Base-by-base conservation (phyloP, 2,329 filamentous ascomycete genomes). In the Endothia cerciana region DNA sequence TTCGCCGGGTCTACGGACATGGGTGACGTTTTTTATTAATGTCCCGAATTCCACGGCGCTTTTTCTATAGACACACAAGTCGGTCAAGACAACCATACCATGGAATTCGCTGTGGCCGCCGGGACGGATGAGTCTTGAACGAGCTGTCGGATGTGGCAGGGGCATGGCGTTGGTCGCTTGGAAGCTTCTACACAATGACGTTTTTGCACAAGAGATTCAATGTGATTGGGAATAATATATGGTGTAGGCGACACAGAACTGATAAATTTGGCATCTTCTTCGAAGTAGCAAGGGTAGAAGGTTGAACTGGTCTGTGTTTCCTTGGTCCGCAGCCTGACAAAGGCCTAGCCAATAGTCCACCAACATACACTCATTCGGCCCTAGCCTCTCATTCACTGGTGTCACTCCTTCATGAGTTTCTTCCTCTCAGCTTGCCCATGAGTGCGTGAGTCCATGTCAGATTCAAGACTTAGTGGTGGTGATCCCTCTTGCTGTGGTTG, bases 1-100 rank as follows among this genome's bases (percentile, higher is more conserved):
- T 72, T 77, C 7, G 73, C 72, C 41, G 75, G 74, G 30, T 75
- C 74, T 38, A 77, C 75, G 7, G 75, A 77, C 53, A 77, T 74
- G 80, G 80, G 80, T 1, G 78, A 82, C 65, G 78, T 82, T 4
- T 80, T 78, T 17, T 81, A 82, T 62, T 76, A 75, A 33, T 77
- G 80, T 15, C 79, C 80, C 1, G 78, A 78, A 0, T 81, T 81
- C 68, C 78, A 81, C 62, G 78, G 77, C 0, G 75, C 76, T 11
- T 81, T 82, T 67, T 76, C 75, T 25, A 81, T 82, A 59, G 72
- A 72, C 4, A 73, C 74, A 0, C 72, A 76, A 17, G 67, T 70
- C 67, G 74, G 75, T 67, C 71, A 72, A 53, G 76, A 77, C 38
- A 82, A 81, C 68, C 80, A 82, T 68, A 82, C 79, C 0, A 77